These are phyloP conservation scores for Macadamia tetraphylla DNA, from an alignment of 164 flowering plant species.

Conservation along the genomic window DNA sequence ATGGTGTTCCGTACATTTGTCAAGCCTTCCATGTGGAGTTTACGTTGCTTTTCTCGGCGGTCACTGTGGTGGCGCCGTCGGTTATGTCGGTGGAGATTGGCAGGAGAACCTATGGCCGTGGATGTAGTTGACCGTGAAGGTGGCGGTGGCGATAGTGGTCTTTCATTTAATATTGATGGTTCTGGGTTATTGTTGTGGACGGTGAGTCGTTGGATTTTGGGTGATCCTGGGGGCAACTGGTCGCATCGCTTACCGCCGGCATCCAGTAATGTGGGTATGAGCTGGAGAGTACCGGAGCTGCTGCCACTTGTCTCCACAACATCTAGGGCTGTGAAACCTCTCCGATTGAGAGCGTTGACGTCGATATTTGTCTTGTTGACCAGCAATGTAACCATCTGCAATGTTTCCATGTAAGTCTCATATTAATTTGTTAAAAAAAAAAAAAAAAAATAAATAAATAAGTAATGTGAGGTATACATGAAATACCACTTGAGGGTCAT, in stretches of 20 bases:
- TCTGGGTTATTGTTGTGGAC: background rate
- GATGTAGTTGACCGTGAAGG: too few relatives aligned
- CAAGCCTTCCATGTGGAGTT: conserved; percentile 18
- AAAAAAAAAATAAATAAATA: too few relatives aligned
- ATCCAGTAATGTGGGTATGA: conserved; percentile 1
- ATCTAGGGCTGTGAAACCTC: conserved; percentile 16
- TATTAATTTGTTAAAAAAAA: too few relatives aligned
- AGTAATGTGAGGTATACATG: too few relatives aligned
- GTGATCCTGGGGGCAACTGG: background rate
- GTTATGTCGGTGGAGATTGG: too few relatives aligned
- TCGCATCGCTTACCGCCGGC: conserved; percentile 4
- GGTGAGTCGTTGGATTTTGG: background rate
- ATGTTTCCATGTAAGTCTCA: too few relatives aligned
- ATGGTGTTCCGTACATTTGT: conserved; percentile 26
- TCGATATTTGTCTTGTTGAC: background rate
- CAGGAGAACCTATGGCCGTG: too few relatives aligned
- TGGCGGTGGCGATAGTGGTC: background rate
- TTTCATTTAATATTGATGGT: background rate
- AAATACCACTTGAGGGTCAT: too few relatives aligned
- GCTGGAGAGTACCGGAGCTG: background rate
- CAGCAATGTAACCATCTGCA: background rate
- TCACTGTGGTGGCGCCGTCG: too few relatives aligned
- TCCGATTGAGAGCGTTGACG: background rate
- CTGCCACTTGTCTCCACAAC: conserved; percentile 5
- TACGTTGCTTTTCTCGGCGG: background rate